phyloP scores from a whole-genome alignment of 768 basidiomycete species.

The Amanita molliuscula region DNA sequence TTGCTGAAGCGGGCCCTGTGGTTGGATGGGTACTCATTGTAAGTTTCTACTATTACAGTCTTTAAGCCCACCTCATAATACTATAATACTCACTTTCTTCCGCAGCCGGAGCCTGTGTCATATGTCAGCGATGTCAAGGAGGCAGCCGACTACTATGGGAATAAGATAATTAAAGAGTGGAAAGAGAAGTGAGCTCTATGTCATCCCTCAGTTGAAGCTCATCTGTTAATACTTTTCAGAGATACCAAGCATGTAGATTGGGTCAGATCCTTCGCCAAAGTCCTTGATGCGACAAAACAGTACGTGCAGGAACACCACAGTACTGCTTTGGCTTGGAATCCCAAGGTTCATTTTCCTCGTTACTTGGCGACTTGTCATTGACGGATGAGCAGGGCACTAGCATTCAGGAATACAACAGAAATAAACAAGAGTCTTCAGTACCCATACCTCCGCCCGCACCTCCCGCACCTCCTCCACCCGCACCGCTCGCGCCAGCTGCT shows the following conservation, averaged over 20 bases:
- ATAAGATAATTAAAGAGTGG: constrained; percentile 84
- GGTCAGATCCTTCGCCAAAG: constrained; percentile 59
- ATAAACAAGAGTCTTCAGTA: constrained; percentile 14
- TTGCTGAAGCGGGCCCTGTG: constrained; percentile 74
- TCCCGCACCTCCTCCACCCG: constrained; percentile 47
- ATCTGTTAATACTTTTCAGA: constrained; percentile 28
- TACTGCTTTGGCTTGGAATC: constrained; percentile 85
- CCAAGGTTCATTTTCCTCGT: constrained; percentile 38
- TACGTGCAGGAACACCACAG: constrained; percentile 83
- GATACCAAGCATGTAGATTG: constrained; percentile 84
- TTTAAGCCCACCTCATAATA: background rate
- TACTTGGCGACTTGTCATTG: background rate
- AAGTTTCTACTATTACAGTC: constrained; percentile 20
- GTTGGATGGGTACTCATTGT: constrained; percentile 88
- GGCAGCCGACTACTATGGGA: constrained; percentile 77
- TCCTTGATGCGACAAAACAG: constrained; percentile 71
- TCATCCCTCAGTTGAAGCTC: background rate
- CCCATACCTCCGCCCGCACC: constrained; percentile 38
- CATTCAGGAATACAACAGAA: constrained; percentile 29
- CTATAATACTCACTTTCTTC: background rate
- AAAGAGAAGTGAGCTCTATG: constrained; percentile 71
- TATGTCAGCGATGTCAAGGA: constrained; percentile 81
- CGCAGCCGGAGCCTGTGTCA: constrained; percentile 69
- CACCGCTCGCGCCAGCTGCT: constrained; percentile 27
- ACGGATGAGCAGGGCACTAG: constrained; percentile 48